phyloP scores from a whole-genome alignment of 2,329 filamentous ascomycete genomes.

The Ophiostoma tasmaniense region DNA sequence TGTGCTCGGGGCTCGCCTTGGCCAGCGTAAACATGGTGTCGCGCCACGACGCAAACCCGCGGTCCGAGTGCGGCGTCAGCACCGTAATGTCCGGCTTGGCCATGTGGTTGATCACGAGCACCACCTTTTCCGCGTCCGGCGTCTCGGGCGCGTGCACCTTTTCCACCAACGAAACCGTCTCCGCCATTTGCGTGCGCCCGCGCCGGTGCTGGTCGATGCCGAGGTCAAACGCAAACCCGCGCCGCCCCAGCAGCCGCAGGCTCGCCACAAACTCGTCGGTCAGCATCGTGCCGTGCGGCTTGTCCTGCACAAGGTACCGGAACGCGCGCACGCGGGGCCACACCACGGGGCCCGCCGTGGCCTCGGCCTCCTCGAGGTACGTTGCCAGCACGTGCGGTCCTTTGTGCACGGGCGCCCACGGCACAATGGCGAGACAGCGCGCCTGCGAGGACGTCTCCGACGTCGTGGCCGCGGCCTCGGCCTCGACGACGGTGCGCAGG shows the following conservation, averaged over 20 bases:
- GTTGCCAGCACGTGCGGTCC: slow-evolving; percentile 49
- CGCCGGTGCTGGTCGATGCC: slow-evolving; percentile 74
- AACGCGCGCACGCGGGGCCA: slow-evolving; percentile 69
- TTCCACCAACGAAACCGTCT: slow-evolving; percentile 61
- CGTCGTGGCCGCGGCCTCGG: slow-evolving; percentile 34
- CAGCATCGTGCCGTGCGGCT: slow-evolving; percentile 58
- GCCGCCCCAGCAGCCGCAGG: slow-evolving; percentile 55
- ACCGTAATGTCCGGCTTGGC: slow-evolving; percentile 75
- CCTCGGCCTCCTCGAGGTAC: slow-evolving; percentile 57
- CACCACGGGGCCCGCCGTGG: slow-evolving; percentile 52
- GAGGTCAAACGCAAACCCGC: slow-evolving; percentile 67
- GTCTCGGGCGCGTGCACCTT: slow-evolving; percentile 50
- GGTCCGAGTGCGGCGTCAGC: slow-evolving; percentile 46
- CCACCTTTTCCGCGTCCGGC: slow-evolving; percentile 49
- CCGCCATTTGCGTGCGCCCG: slow-evolving; percentile 64
- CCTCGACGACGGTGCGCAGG: slow-evolving; percentile 56
- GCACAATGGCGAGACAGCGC: slow-evolving; percentile 60
- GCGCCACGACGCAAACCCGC: slow-evolving; percentile 60
- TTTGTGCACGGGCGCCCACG: slow-evolving; percentile 77
- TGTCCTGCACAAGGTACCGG: slow-evolving; percentile 74
- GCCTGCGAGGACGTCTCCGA: slow-evolving; percentile 36
- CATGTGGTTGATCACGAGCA: slow-evolving; percentile 72
- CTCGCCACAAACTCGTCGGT: slow-evolving; percentile 54
- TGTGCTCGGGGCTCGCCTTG: slow-evolving; percentile 42
- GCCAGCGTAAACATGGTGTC: slow-evolving; percentile 59